Conservation (phyloP, 768 basidiomycete genomes). For the Kwoniella bestiolae region DNA sequence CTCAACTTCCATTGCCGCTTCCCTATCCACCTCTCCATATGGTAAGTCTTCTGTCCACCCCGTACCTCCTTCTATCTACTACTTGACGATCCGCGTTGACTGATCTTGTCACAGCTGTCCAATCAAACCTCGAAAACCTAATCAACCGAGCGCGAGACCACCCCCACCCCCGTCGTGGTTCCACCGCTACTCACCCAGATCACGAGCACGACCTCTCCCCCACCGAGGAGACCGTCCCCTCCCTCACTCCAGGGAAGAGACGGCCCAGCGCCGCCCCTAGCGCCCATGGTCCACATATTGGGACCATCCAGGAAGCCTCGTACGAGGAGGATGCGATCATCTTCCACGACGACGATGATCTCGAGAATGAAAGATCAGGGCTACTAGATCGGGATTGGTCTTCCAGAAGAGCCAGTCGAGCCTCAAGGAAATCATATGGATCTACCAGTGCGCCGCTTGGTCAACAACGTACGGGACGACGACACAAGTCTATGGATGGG, state of each 20-base stretch:
- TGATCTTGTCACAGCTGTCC: slow-evolving; percentile 38
- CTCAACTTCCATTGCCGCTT: slow-evolving; percentile 37
- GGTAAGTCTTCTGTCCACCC: slow-evolving; percentile 33
- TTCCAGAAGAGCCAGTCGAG: slow-evolving; percentile 5
- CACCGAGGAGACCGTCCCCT: slow-evolving; percentile 8
- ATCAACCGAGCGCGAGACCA: slow-evolving; percentile 46
- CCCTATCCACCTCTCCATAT: slow-evolving; percentile 49
- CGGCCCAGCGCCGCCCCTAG: slow-evolving; percentile 14
- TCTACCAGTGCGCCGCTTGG: slow-evolving; percentile 30
- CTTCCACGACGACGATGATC: slow-evolving; percentile 40
- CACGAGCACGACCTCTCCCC: slow-evolving; percentile 15
- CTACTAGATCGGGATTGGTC: slow-evolving; percentile 26
- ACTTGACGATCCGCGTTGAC: neutral
- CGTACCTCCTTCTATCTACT: neutral
- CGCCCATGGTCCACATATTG: slow-evolving; percentile 24
- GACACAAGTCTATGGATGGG: slow-evolving; percentile 13
- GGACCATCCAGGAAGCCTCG: slow-evolving; percentile 38
- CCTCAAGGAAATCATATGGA: slow-evolving; percentile 30
- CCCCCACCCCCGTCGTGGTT: slow-evolving; percentile 40
- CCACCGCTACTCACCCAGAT: slow-evolving; percentile 1
- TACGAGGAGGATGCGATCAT: slow-evolving; percentile 40
- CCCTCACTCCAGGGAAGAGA: slow-evolving; percentile 8
- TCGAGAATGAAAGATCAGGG: slow-evolving; percentile 26
- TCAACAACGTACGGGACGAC: neutral
- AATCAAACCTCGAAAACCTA: slow-evolving; percentile 51